Conservation (phyloP, 140 eudicot genomes). For the Ambrosia hybrid region DNA sequence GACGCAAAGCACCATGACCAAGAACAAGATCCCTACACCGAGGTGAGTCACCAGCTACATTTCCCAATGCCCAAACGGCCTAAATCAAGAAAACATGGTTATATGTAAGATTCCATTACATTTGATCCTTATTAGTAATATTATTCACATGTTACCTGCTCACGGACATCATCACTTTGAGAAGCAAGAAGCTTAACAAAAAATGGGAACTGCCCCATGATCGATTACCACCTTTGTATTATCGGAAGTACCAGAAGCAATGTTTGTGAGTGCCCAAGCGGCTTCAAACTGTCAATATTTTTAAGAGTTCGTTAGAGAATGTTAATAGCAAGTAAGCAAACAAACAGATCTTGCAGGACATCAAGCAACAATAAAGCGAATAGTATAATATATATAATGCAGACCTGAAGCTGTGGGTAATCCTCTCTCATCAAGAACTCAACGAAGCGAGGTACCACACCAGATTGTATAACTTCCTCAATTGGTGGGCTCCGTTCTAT, state of each 20-base stretch:
- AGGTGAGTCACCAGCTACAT: conserved; percentile 94
- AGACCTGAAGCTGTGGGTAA: conserved; percentile 89
- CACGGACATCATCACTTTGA: conserved; percentile 88
- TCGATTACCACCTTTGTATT: conserved; percentile 77
- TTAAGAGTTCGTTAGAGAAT: background rate
- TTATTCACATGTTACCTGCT: conserved; percentile 53
- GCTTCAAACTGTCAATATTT: conserved; percentile 64
- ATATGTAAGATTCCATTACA: background rate
- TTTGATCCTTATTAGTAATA: background rate
- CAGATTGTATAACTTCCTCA: conserved; percentile 86
- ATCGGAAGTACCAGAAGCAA: conserved; percentile 93
- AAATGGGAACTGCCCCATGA: conserved; percentile 85
- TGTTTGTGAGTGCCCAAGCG: conserved; percentile 95
- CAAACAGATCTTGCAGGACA: background rate
- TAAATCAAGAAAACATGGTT: conserved; percentile 22
- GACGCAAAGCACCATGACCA: conserved; percentile 70
- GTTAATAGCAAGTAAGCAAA: conserved; percentile 12
- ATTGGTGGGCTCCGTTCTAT: conserved; percentile 86
- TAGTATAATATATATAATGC: background rate
- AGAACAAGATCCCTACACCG: conserved; percentile 90
- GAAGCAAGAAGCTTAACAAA: conserved; percentile 83
- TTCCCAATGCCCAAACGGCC: conserved; percentile 98
- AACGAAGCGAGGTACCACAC: conserved; percentile 89
- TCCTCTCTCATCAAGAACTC: conserved; percentile 81
- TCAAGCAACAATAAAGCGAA: background rate